Conservation (phyloP, 1,284 basidiomycete species). For the Peniophora sp. region DNA sequence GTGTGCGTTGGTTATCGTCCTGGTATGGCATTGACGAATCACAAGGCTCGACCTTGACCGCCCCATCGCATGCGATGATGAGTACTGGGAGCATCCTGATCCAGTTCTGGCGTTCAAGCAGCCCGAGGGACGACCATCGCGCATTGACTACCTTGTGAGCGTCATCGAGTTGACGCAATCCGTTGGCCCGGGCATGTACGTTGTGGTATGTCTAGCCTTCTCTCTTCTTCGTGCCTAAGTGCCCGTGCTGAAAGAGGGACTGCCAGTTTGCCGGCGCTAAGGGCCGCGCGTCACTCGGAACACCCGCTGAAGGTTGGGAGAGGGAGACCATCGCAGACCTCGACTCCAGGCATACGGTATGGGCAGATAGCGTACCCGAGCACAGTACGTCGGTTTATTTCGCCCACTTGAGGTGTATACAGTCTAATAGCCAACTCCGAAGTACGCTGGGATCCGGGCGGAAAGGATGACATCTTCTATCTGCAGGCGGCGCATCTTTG, state of each 20-base stretch:
- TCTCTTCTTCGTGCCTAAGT: not conserved
- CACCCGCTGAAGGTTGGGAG: not conserved
- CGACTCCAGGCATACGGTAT: not conserved
- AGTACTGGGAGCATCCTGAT: conserved; percentile 43
- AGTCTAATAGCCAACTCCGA: no score
- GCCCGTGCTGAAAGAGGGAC: not conserved
- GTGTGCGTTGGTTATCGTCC: no score
- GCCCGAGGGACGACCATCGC: conserved; percentile 35
- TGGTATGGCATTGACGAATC: no score
- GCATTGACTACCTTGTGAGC: conserved; percentile 40
- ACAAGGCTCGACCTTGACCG: conserved; percentile 48
- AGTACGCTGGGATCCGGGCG: not conserved
- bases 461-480: not conserved
- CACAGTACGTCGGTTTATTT: not conserved
- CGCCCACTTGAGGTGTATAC: no score
- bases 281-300: not conserved
- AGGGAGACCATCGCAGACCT: not conserved
- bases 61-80: conserved; percentile 54
- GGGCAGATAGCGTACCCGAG: not conserved
- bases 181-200: conserved; percentile 42
- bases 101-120: conserved; percentile 32
- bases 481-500: not conserved
- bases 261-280: not conserved
- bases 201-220: conserved; percentile 29
- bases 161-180: conserved; percentile 48